Conservation (phyloP, 768 basidiomycete genomes). For the Krasilnikovozyma curviuscula region DNA sequence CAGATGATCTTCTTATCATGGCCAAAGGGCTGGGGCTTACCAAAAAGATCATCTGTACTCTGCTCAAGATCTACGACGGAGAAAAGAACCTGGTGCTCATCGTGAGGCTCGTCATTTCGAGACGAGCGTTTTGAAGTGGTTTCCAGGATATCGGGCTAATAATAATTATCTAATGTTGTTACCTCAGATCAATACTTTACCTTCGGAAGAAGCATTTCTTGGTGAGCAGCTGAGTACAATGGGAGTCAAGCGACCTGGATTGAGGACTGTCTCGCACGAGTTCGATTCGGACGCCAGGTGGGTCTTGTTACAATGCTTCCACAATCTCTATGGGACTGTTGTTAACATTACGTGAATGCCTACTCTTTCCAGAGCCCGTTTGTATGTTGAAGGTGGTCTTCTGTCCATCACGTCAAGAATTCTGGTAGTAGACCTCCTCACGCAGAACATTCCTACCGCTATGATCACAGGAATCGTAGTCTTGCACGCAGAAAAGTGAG, state of each 20-base stretch:
- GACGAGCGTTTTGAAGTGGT: slow-evolving; percentile 28
- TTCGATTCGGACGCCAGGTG: slow-evolving; percentile 59
- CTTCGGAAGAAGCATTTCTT: slow-evolving; percentile 75
- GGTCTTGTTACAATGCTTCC: too few species aligned
- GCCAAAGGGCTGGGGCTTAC: slow-evolving; percentile 80
- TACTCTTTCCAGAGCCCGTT: too few species aligned
- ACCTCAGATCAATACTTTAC: slow-evolving; percentile 27
- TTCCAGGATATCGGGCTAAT: neutral
- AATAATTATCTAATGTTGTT: neutral
- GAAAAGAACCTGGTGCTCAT: slow-evolving; percentile 65
- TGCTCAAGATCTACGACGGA: slow-evolving; percentile 82
- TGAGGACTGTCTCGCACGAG: slow-evolving; percentile 67
- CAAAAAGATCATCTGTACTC: slow-evolving; percentile 60
- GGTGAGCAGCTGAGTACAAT: slow-evolving; percentile 82
- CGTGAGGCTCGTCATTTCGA: slow-evolving; percentile 34
- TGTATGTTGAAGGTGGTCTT: slow-evolving; percentile 75
- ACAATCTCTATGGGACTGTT: too few species aligned
- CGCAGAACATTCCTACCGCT: slow-evolving; percentile 56
- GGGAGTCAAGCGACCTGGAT: slow-evolving; percentile 70
- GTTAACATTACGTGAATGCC: too few species aligned
- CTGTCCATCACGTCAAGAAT: slow-evolving; percentile 86
- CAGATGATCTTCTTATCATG: slow-evolving; percentile 39
- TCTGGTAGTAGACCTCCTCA: slow-evolving; percentile 83
- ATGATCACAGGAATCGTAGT: slow-evolving; percentile 77
- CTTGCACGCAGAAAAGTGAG: slow-evolving; percentile 73